Percentiles rank a stretch among this genome's conserved stretches.
Conservation (phyloP, 176 grass and related monocot species). For the Tillandsia fasciculata region DNA sequence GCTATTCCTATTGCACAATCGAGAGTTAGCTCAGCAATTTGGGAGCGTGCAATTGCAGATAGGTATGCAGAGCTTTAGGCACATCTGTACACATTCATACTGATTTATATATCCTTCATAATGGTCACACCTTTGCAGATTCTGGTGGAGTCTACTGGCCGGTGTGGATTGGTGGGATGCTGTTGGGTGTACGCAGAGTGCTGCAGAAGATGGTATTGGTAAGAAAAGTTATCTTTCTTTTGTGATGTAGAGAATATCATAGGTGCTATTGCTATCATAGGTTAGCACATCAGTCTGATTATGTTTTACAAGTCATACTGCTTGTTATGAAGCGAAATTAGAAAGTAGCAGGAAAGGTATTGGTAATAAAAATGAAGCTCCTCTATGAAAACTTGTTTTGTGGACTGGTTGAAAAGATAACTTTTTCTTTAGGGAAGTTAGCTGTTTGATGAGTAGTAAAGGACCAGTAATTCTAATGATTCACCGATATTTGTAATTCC, state of each 20-base stretch:
- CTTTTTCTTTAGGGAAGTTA: too few relatives aligned
- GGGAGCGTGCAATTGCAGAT: constrained; percentile 92
- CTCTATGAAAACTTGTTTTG: too few relatives aligned
- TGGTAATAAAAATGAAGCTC: too few relatives aligned
- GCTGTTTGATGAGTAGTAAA: too few relatives aligned
- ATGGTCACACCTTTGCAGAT: constrained; percentile 34
- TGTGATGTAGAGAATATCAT: constrained; percentile 4
- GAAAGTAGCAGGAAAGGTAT: neutral
- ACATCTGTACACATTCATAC: constrained; percentile 22
- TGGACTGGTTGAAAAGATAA: too few relatives aligned
- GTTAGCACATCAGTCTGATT: neutral
- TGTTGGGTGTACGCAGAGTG: constrained; percentile 94
- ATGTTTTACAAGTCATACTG: neutral
- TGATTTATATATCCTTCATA: constrained; percentile 4
- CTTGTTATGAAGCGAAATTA: neutral
- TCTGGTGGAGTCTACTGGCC: constrained; percentile 96
- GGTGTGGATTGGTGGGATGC: constrained; percentile 99
- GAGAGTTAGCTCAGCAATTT: constrained; percentile 72
- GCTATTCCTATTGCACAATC: constrained; percentile 57
- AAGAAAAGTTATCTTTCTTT: constrained; percentile 23
- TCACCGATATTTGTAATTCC: too few relatives aligned
- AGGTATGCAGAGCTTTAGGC: constrained; percentile 39
- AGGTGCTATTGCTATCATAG: neutral
- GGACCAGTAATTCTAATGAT: too few relatives aligned
- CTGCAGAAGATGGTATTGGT: constrained; percentile 97